Evolutionary conservation across 2,329 filamentous ascomycete species (phyloP).

Genomic region (Curvularia sp.): DNA sequence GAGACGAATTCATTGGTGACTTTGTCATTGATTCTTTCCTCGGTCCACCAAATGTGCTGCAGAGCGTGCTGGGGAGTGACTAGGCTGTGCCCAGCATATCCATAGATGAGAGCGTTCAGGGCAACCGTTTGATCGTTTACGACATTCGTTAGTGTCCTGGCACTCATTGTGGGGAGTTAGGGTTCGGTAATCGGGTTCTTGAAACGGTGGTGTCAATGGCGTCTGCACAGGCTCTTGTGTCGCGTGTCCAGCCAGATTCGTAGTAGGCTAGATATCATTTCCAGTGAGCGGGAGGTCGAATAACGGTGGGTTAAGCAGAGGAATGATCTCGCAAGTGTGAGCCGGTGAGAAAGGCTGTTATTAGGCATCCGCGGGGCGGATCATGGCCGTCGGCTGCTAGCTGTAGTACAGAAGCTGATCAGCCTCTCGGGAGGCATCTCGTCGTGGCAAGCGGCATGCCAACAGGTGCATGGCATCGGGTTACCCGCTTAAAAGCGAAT

Average conservation of each 20-base stretch:
- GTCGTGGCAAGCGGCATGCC: constrained; percentile 47
- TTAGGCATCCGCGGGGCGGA: constrained; percentile 41
- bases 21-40: constrained; percentile 70
- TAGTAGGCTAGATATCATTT: constrained; percentile 36
- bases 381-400: constrained; percentile 37
- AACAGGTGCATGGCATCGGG: constrained; percentile 40
- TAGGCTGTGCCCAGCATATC: constrained; percentile 58
- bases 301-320: constrained; percentile 15
- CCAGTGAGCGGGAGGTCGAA: constrained; percentile 21
- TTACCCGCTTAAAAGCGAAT: constrained; percentile 40
- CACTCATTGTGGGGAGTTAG: constrained; percentile 40
- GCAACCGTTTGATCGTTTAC: constrained; percentile 54
- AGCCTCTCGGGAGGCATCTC: constrained; percentile 29
- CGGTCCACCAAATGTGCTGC: constrained; percentile 73
- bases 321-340: constrained; percentile 18
- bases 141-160: constrained; percentile 50
- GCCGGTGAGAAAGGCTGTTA: constrained; percentile 30
- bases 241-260: constrained; percentile 25
- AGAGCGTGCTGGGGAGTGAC: constrained; percentile 58
- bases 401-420: constrained; percentile 39
- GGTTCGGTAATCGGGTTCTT: constrained; percentile 12
- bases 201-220: constrained; percentile 22
- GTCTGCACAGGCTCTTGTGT: constrained; percentile 23
- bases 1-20: constrained; percentile 73
- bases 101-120: constrained; percentile 59